Evolutionary conservation across 352 stramenopile species (phyloP), one percentile per base, ranked within the genome.

Genomic region (Saprolegnia parasitica): DNA sequence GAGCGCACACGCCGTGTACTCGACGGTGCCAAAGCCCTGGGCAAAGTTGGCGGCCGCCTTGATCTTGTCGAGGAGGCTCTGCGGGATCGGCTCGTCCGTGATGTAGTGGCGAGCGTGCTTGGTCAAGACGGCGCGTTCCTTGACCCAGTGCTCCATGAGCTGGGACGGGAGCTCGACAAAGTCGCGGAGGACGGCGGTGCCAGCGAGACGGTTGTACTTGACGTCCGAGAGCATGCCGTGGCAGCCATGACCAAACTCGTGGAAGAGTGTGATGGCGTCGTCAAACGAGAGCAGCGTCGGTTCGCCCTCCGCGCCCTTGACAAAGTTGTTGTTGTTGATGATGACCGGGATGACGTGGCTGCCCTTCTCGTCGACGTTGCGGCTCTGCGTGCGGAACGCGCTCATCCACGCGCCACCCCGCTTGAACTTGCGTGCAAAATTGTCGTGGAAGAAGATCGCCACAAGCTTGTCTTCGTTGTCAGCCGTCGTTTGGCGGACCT

Each of bases 231-330:
- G 79, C 54, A 99, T 75, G 21, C 95, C 98, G 77, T 99, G 97
- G 73, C 99, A 81, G n/a, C 92, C 96, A 76, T 99, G 97, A 4
- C 97, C 97, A 72, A 99, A 99, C 78, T 99, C 96, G 72, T 99
- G 97, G 74, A 98, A 98, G 6, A 99, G 84, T 6, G 97, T 99
- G 83, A 98, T 94, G 11, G 98, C 90, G 77, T 99, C 96, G 73
- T 87, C 80, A 73, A 85, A 88, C 20, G 71, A 80, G 2, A 91
- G 49, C 11, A 89, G 65, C 0, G 78, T 86, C 9, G 74, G 50
- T 10, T 64, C 68, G 11, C 68, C 73, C 23, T 77, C 71, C 1
- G 77, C 78, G 46, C 40, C 55, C 60, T 84, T 83, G 39, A 79
- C 79, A 73, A 89, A 87, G 57, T 89, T 89, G 73, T 90, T 88